Percentiles rank a stretch among this genome's conserved stretches.
Conservation (phyloP, 345 rosid species). For the Eucalyptus dawsonii region DNA sequence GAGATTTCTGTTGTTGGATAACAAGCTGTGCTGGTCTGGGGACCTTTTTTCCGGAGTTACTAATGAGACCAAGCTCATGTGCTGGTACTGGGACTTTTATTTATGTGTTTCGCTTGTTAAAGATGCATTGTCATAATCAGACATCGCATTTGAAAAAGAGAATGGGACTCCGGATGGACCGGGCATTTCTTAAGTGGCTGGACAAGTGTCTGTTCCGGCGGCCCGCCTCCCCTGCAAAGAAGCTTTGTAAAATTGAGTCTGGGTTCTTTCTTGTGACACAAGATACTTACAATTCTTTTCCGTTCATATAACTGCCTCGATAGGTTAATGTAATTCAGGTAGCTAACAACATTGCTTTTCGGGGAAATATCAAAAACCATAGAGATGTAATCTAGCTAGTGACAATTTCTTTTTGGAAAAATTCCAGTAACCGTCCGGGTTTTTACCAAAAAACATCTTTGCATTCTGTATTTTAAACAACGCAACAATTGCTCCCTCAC, state of each 20-base stretch:
- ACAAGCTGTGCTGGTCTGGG: background rate
- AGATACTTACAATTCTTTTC: background rate
- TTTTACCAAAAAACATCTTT: background rate
- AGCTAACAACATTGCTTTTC: background rate
- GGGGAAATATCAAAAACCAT: background rate
- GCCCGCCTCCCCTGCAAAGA: background rate
- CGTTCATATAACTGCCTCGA: background rate
- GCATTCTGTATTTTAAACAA: background rate
- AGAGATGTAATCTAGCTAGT: background rate
- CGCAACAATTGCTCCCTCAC: background rate
- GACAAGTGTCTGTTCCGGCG: background rate
- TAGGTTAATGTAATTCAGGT: background rate
- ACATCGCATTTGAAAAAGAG: background rate
- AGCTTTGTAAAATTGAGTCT: background rate
- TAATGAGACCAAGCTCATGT: background rate
- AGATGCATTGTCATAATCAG: background rate
- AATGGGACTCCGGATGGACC: background rate
- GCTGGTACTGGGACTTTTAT: background rate
- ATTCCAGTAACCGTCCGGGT: background rate
- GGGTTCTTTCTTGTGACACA: background rate
- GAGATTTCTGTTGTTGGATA: background rate
- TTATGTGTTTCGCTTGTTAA: background rate
- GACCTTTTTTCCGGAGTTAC: background rate
- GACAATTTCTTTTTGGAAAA: background rate
- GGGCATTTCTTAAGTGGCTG: background rate